Percentiles rank a stretch among this genome's conserved stretches.
Evolutionary conservation across 2,329 filamentous ascomycete genomes (phyloP).

Genomic region (Macrophomina phaseolina): DNA sequence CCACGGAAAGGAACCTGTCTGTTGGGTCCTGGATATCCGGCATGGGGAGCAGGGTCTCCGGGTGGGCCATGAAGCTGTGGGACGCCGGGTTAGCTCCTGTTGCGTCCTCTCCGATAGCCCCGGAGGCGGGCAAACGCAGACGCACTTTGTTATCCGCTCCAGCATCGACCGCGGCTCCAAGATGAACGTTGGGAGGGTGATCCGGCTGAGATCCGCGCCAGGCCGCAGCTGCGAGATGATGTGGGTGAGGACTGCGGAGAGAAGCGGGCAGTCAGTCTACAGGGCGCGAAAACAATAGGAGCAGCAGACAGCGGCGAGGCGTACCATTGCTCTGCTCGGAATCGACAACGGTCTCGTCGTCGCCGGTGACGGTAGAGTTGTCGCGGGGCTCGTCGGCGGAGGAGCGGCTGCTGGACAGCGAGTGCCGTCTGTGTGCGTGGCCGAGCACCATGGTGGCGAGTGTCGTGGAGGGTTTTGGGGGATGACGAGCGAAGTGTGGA

Average conservation of each 20-base stretch:
- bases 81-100: slow-evolving; percentile 31
- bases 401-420: slow-evolving; percentile 48
- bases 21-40: slow-evolving; percentile 86
- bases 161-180: slow-evolving; percentile 97
- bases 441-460: slow-evolving; percentile 53
- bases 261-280: background rate
- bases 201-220: slow-evolving; percentile 90
- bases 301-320: slow-evolving; percentile 38
- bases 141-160: slow-evolving; percentile 96
- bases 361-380: slow-evolving; percentile 45
- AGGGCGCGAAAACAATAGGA: background rate
- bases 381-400: slow-evolving; percentile 48
- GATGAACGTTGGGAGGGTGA: slow-evolving; percentile 96
- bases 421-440: slow-evolving; percentile 56
- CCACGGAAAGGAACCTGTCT: slow-evolving; percentile 88
- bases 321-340: slow-evolving; percentile 92
- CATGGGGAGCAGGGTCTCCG: slow-evolving; percentile 90
- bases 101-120: slow-evolving; percentile 28
- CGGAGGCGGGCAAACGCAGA: slow-evolving; percentile 30
- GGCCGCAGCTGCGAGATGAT: slow-evolving; percentile 97
- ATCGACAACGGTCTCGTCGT: slow-evolving; percentile 82
- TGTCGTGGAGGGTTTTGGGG: background rate
- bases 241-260: slow-evolving; percentile 78
- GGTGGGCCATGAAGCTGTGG: slow-evolving; percentile 96
- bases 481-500: slow-evolving; percentile 10